Evolutionary conservation across 495 filamentous ascomycete genomes (phyloP).

Genomic region (Trichodelitschia bisporula): DNA sequence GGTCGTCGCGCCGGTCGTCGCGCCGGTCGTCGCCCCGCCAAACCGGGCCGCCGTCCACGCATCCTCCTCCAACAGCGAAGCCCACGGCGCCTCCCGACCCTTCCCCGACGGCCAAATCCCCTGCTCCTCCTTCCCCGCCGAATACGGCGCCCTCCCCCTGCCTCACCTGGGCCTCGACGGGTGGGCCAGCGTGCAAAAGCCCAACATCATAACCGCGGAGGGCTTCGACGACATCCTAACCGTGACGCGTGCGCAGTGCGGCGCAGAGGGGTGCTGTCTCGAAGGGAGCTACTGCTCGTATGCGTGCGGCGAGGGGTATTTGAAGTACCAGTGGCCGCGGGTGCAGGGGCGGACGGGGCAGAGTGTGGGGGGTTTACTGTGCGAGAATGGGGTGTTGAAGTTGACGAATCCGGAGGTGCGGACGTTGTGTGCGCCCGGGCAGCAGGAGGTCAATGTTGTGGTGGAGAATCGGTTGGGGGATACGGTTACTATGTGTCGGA

Average conservation of each 20-base stretch:
- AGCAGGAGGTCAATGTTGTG: slow-evolving; percentile 30
- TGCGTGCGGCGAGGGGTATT: slow-evolving; percentile 72
- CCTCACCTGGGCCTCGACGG: slow-evolving; percentile 43
- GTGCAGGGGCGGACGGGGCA: slow-evolving; percentile 60
- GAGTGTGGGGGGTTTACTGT: slow-evolving; percentile 72
- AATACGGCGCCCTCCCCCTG: slow-evolving; percentile 56
- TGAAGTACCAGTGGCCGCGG: slow-evolving; percentile 78
- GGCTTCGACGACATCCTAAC: slow-evolving; percentile 36
- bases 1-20: no score
- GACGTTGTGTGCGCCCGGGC: slow-evolving; percentile 53
- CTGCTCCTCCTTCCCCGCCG: slow-evolving; percentile 53
- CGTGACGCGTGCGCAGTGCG: slow-evolving; percentile 16
- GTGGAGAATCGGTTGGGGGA: slow-evolving; percentile 45
- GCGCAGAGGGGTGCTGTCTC: slow-evolving; percentile 26
- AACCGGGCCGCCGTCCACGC: no score
- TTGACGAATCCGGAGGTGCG: slow-evolving; percentile 41
- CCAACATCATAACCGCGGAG: slow-evolving; percentile 16
- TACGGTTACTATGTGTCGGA: slow-evolving; percentile 63
- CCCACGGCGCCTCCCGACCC: slow-evolving; percentile 24
- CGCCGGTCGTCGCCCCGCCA: no score
- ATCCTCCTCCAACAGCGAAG: neutral
- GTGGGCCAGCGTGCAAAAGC: slow-evolving; percentile 61
- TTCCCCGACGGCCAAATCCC: slow-evolving; percentile 58
- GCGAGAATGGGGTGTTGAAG: slow-evolving; percentile 55
- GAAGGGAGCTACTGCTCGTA: slow-evolving; percentile 67